Base-by-base conservation (phyloP, 2,329 filamentous ascomycete species). In the Dothiorella sarmentorum region DNA sequence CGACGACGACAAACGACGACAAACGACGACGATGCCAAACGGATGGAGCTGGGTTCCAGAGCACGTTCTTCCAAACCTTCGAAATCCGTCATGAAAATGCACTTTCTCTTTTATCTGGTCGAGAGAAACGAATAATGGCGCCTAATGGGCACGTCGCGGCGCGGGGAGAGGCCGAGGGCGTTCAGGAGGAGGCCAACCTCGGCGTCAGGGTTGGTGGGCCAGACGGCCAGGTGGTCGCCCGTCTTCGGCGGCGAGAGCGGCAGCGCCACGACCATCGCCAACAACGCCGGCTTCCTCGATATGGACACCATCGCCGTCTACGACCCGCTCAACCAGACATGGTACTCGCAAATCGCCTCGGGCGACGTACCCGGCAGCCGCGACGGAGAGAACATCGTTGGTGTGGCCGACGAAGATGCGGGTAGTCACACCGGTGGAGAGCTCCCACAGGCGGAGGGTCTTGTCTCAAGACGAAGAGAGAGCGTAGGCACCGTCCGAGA, bases 391-490 rank as follows among this genome's bases (percentile, higher is more conserved):
- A 73, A 99, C 93, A 76, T 97, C 94, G 85, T 96, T 96, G 85
- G 86, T 96, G 89, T 97, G 94, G 80, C 94, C 94, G 79, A 97
- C 92, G 78, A 99, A 97, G 75, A 91, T 91, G 77, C 94, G 90
- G 78, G 94, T 99, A 80, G 94, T 99, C 76, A 87, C 91, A 79
- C 94, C 94, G 72, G 90, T 95, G 73, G 92, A 89, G 68, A 99
- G 91, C 87, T 97, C 94, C 94, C 94, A 99, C 67, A 99, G 89
- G 74, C 94, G 93, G 76, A 99, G 91, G 69, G 93, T 97, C 91
- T 97, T 97, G 84, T 99, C 94, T 94, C 94, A 99, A 66, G 94
- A 97, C 69, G 93, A 89, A 71, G 94, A 97, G 73, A 99, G 90
- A 76, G 94, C 94, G 80, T 99, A 99, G 77, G 94, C 93, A 79